Conservation (phyloP, 495 filamentous ascomycete genomes). For the Neurospora pannonica region DNA sequence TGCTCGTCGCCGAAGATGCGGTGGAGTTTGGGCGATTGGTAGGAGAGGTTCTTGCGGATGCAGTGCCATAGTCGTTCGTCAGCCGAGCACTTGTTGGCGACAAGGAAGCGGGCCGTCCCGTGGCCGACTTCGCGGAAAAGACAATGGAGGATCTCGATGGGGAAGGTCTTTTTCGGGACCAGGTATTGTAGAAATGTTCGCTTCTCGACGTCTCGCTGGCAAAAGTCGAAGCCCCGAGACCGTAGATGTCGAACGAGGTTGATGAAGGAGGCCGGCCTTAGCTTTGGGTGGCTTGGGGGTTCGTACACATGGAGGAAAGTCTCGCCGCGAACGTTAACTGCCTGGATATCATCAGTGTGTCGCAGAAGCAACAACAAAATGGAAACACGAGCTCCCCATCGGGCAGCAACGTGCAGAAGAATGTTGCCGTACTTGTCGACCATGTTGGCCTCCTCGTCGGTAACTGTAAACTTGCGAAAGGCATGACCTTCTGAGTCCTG, state of each 20-base stretch:
- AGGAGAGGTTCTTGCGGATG: slow-evolving; percentile 19
- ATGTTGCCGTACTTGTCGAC: slow-evolving; percentile 24
- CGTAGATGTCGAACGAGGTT: slow-evolving; percentile 22
- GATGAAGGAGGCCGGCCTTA: slow-evolving; percentile 21
- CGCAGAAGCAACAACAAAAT: slow-evolving; percentile 20
- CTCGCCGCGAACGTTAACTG: slow-evolving; percentile 23
- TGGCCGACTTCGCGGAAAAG: slow-evolving; percentile 23
- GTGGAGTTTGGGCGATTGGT: slow-evolving; percentile 19
- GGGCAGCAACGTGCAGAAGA: slow-evolving; percentile 22
- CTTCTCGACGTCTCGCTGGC: slow-evolving; percentile 22
- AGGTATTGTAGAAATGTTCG: slow-evolving; percentile 22
- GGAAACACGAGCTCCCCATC: slow-evolving; percentile 25
- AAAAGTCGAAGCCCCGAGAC: slow-evolving; percentile 23
- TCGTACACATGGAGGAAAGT: slow-evolving; percentile 26
- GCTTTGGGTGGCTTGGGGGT: slow-evolving; percentile 16
- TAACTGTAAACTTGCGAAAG: slow-evolving; percentile 18
- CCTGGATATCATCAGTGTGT: slow-evolving; percentile 20
- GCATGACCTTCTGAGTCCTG: slow-evolving; percentile 15
- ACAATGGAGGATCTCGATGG: slow-evolving; percentile 20
- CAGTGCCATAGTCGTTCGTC: slow-evolving; percentile 23
- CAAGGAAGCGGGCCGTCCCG: slow-evolving; percentile 22
- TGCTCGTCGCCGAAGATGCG: slow-evolving; percentile 25
- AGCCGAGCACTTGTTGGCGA: slow-evolving; percentile 18
- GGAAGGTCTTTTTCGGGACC: slow-evolving; percentile 19
- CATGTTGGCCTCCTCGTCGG: slow-evolving; percentile 22